These are phyloP conservation scores for Candida arabinofermentans DNA, from an alignment of 805 yeast species.

Conservation along the genomic window DNA sequence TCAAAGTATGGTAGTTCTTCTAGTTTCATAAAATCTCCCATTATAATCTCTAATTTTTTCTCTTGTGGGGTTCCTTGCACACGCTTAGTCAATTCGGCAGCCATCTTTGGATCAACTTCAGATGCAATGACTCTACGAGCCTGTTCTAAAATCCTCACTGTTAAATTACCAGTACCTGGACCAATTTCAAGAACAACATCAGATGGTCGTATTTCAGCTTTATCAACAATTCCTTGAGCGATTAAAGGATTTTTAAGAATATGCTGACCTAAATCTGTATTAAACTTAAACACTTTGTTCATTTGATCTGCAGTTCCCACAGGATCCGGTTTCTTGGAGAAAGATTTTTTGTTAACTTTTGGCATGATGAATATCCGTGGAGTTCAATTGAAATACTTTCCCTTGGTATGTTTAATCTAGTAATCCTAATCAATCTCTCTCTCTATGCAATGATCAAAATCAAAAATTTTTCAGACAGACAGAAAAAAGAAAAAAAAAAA, in stretches of 20 bases:
- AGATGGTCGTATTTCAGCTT: constrained; percentile 87
- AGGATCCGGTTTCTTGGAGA: constrained; percentile 46
- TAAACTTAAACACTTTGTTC: constrained; percentile 90
- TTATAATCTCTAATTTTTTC: constrained; percentile 82
- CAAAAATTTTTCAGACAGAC: no score
- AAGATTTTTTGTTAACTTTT: constrained; percentile 62
- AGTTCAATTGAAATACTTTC: no score
- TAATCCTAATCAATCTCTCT: no score
- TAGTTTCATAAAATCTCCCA: constrained; percentile 95
- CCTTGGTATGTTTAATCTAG: no score
- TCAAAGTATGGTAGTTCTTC: constrained; percentile 88
- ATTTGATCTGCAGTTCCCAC: constrained; percentile 60
- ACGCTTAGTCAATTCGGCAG: constrained; percentile 95
- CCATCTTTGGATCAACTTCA: constrained; percentile 99
- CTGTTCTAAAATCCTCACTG: constrained; percentile 86
- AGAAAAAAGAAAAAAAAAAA: no score
- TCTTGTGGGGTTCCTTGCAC: constrained; percentile 96
- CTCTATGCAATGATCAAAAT: no score
- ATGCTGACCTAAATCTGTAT: constrained; percentile 96
- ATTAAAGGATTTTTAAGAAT: constrained; percentile 92
- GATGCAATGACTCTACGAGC: constrained; percentile 94
- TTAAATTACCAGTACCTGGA: constrained; percentile 98
- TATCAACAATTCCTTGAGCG: constrained; percentile 97
- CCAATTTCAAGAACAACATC: constrained; percentile 95
- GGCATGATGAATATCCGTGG: no score